Percentiles rank a stretch among this genome's conserved stretches.
phyloP scores from a whole-genome alignment of 768 basidiomycete genomes.

The Cubamyces lactineus region DNA sequence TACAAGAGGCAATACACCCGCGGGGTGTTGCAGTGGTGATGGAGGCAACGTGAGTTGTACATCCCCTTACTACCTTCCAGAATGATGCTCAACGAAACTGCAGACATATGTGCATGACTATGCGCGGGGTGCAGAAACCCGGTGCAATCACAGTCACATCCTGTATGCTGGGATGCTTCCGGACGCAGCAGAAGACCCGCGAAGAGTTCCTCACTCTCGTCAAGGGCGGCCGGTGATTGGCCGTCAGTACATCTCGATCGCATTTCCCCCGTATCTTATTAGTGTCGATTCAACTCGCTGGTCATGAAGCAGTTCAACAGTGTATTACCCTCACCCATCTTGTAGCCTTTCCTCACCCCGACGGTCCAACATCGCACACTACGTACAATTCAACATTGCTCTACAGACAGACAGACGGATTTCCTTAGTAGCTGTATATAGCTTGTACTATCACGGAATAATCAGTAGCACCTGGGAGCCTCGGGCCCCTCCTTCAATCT shows the following conservation, averaged over 20 bases:
- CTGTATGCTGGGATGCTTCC: conserved; percentile 98
- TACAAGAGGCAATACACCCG: conserved; percentile 97
- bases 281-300: conserved; percentile 53
- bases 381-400: conserved; percentile 33
- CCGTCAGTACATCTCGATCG: background rate
- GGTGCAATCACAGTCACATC: conserved; percentile 94
- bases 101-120: conserved; percentile 98
- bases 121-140: conserved; percentile 99
- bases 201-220: conserved; percentile 95
- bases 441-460: conserved; percentile 10
- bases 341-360: conserved; percentile 12
- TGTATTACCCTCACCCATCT: conserved; percentile 18
- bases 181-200: conserved; percentile 97
- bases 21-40: conserved; percentile 98
- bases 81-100: conserved; percentile 13
- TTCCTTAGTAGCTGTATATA: conserved; percentile 13
- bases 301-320: conserved; percentile 32
- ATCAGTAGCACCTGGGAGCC: background rate
- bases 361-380: conserved; percentile 22
- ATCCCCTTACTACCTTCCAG: conserved; percentile 2
- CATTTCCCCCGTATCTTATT: conserved; percentile 4
- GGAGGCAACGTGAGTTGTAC: conserved; percentile 84
- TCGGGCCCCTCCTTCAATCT: background rate
- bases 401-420: background rate
- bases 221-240: conserved; percentile 42